Base-by-base conservation (phyloP, 805 yeast genomes). In the Tetrapisispora arboricola region DNA sequence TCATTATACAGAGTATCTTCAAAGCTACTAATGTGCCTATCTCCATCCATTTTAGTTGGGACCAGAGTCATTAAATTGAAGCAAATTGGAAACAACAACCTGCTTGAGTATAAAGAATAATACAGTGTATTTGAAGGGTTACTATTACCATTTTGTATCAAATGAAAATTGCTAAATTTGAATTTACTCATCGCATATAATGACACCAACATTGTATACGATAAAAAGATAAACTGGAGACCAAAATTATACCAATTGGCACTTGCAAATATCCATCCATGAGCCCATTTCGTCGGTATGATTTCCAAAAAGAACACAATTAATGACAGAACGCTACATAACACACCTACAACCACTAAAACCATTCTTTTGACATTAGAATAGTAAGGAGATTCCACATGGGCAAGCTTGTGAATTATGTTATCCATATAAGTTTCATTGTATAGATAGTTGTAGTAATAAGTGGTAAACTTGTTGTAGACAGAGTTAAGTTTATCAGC, bases 21-120 rank as follows among this genome's bases (percentile, higher is more conserved):
- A 39, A 58, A 60, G 33, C 54, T 48, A 24, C 57, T 48, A 30
- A 50, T 48, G 11, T 20, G 20, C 6, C 25, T 10, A 11, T 43
- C 38, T 9, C 34, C 36, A 22, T 43, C 43, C 21, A 34, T 26
- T 6, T 31, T 34, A 8, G 33, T 36, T 16, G 61, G 57, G 6
- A 60, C 45, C 16, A 60, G 32, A 8, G 51, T 51, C 53, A 58
- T 56, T 35, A 58, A 43, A 39, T 60, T 60, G 48, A 60, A 60
- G 36, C 63, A 58, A 15, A 60, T 41, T 7, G 64, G 64, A 27
- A 57, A 54, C 22, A 60, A 44, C n/a, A 60, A 45, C 47, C 63
- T 51, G 38, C 59, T 55, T 2, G 62, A 56, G 42, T 60, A 58
- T 7, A 60, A 45, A 1, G 63, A 58, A 35, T 50, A 60, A 34